phyloP scores from a whole-genome alignment of 768 basidiomycete genomes.

The Neoboletus magnificus region DNA sequence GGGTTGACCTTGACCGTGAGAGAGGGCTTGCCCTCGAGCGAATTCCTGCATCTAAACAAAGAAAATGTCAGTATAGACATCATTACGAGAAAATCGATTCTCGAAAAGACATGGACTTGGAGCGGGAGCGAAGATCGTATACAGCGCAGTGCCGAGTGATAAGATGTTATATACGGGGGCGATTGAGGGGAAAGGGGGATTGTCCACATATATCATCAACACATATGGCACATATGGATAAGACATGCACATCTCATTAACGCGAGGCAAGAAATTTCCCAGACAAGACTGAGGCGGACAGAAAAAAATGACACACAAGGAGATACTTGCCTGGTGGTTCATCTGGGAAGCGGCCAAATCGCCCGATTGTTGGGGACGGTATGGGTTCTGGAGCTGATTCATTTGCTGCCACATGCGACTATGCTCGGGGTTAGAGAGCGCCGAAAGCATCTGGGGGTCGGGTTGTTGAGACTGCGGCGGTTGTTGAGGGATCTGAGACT shows the following conservation, averaged over 20 bases:
- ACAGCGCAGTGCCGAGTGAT: slow-evolving; percentile 6
- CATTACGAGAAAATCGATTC: slow-evolving; percentile 10
- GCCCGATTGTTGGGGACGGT: slow-evolving; percentile 40
- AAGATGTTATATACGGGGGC: slow-evolving; percentile 11
- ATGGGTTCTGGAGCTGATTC: slow-evolving; percentile 43
- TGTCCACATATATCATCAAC: slow-evolving; percentile 14
- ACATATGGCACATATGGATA: slow-evolving; percentile 8
- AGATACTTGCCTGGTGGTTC: slow-evolving; percentile 46
- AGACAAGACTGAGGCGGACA: slow-evolving; percentile 5
- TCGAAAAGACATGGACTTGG: slow-evolving; percentile 5
- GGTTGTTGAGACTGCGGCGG: slow-evolving; percentile 42
- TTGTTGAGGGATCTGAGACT: slow-evolving; percentile 43
- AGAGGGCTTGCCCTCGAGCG: slow-evolving; percentile 39
- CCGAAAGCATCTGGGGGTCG: slow-evolving; percentile 37
- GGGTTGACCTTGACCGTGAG: slow-evolving; percentile 40
- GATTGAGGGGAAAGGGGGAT: slow-evolving; percentile 17
- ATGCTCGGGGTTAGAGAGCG: slow-evolving; percentile 50
- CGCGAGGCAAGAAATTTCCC: slow-evolving; percentile 15
- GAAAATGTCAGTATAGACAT: slow-evolving; percentile 23
- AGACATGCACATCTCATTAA: slow-evolving; percentile 13
- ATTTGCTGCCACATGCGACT: slow-evolving; percentile 57
- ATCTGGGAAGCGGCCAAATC: slow-evolving; percentile 40
- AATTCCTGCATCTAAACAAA: slow-evolving; percentile 44
- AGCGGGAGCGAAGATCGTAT: not conserved
- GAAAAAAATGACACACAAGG: slow-evolving; percentile 10